phyloP scores from a whole-genome alignment of 179 eudicot genomes.

The Silene noctiflora region DNA sequence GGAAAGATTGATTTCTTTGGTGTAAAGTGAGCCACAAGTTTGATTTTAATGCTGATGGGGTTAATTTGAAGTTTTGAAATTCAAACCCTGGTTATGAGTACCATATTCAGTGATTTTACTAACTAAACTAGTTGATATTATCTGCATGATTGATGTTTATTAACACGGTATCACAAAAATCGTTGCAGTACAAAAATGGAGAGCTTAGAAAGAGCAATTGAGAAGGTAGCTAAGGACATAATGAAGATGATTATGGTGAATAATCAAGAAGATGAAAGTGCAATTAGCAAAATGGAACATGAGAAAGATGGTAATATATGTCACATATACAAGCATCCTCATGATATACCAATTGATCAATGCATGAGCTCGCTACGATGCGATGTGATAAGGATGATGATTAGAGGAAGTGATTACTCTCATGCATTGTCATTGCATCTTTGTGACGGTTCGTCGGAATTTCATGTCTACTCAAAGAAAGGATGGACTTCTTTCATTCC shows the following conservation, averaged over 20 bases:
- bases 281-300: slow-evolving; percentile 2
- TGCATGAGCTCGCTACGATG: slow-evolving; percentile 49
- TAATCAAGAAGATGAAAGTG: slow-evolving; percentile 13
- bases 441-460: slow-evolving; percentile 59
- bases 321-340: slow-evolving; percentile 53
- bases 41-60: too few relatives aligned
- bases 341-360: slow-evolving; percentile 27
- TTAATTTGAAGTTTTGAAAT: too few relatives aligned
- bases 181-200: slow-evolving; percentile 55
- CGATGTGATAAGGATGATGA: slow-evolving; percentile 75
- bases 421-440: slow-evolving; percentile 70
- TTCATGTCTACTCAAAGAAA: slow-evolving; percentile 89
- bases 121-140: too few relatives aligned
- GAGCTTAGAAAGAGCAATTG: slow-evolving; percentile 37
- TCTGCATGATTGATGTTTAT: not conserved
- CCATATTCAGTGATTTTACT: too few relatives aligned
- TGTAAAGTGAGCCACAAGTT: too few relatives aligned
- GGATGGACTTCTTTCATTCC: slow-evolving; percentile 82
- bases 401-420: slow-evolving; percentile 64
- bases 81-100: too few relatives aligned
- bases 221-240: slow-evolving; percentile 41
- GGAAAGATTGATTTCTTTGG: too few relatives aligned
- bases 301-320: slow-evolving; percentile 38
- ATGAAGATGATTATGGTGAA: slow-evolving; percentile 26
- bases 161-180: not conserved